A percentile compares a stretch with the other conserved stretches of the same genome.
phyloP scores from a whole-genome alignment of 116 monocot species.

The Papilionanthe hybrid region DNA sequence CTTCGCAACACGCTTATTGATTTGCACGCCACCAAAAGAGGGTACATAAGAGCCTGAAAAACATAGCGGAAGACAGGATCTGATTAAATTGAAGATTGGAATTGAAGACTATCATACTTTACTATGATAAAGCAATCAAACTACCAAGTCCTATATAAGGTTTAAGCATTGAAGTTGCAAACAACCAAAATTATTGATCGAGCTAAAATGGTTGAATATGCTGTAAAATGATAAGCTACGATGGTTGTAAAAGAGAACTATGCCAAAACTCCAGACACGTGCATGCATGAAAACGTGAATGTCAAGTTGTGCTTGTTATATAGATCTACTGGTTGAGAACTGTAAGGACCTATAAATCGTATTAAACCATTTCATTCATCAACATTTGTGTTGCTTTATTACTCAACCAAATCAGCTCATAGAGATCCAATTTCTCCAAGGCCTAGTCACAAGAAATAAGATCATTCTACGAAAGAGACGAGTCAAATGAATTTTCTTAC shows the following conservation, averaged over 20 bases:
- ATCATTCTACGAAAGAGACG: too few relatives aligned
- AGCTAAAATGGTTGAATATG: not conserved
- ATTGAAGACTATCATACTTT: not conserved
- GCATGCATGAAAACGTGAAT: not conserved
- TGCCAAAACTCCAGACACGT: not conserved
- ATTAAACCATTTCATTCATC: too few relatives aligned
- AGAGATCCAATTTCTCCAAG: too few relatives aligned
- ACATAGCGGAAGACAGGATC: not conserved
- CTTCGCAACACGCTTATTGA: conserved; percentile 84
- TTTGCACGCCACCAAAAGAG: conserved; percentile 96
- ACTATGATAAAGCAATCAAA: not conserved
- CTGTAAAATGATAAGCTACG: not conserved
- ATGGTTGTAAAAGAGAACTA: not conserved
- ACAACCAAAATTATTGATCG: not conserved
- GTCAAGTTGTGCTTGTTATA: not conserved
- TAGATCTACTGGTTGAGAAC: too few relatives aligned
- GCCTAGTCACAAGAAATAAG: too few relatives aligned
- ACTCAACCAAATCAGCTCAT: too few relatives aligned
- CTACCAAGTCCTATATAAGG: not conserved
- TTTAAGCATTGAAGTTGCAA: not conserved
- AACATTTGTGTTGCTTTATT: too few relatives aligned
- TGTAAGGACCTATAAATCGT: too few relatives aligned
- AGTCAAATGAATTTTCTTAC: too few relatives aligned
- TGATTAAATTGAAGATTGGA: not conserved
- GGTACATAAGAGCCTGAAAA: conserved; percentile 92